These are phyloP conservation scores for Colletotrichum navitas DNA, from an alignment of 2,329 filamentous ascomycete species.

Conservation along the genomic window DNA sequence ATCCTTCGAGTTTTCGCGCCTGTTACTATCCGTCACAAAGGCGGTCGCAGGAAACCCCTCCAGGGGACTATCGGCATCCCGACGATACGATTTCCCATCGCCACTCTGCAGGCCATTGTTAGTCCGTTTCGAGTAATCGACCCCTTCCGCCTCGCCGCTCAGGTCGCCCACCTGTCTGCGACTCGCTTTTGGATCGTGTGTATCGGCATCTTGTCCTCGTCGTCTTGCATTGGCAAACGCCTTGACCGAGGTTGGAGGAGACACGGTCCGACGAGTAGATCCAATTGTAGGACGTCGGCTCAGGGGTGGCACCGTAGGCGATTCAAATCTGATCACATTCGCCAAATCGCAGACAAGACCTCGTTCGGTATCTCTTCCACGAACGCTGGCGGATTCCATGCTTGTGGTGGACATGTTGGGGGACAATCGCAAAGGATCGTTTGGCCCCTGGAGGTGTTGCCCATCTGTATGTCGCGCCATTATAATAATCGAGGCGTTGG, in stretches of 20 bases:
- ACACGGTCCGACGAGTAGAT: conserved; percentile 53
- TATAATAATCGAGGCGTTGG: too few species aligned
- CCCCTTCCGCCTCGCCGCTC: conserved; percentile 58
- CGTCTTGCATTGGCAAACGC: conserved; percentile 93
- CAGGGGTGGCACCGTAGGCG: conserved; percentile 16
- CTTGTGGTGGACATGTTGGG: background rate
- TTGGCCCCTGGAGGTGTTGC: background rate
- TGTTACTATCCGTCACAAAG: conserved; percentile 80
- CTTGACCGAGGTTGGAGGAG: conserved; percentile 91
- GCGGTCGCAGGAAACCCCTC: conserved; percentile 72
- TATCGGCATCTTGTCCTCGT: conserved; percentile 78
- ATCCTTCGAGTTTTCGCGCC: conserved; percentile 73
- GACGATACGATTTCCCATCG: conserved; percentile 67
- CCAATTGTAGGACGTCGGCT: conserved; percentile 68
- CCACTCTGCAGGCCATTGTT: conserved; percentile 71
- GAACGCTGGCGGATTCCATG: background rate
- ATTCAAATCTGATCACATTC: background rate
- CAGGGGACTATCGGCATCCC: background rate
- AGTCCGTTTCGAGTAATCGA: conserved; percentile 68
- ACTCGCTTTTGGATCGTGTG: conserved; percentile 59
- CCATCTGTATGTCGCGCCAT: conserved; percentile 1
- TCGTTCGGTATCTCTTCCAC: conserved; percentile 17
- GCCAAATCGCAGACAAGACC: background rate
- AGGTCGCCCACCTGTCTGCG: conserved; percentile 53
- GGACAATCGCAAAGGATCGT: background rate